phyloP scores from a whole-genome alignment of 2,329 filamentous ascomycete genomes.

The Claviceps pusilla region DNA sequence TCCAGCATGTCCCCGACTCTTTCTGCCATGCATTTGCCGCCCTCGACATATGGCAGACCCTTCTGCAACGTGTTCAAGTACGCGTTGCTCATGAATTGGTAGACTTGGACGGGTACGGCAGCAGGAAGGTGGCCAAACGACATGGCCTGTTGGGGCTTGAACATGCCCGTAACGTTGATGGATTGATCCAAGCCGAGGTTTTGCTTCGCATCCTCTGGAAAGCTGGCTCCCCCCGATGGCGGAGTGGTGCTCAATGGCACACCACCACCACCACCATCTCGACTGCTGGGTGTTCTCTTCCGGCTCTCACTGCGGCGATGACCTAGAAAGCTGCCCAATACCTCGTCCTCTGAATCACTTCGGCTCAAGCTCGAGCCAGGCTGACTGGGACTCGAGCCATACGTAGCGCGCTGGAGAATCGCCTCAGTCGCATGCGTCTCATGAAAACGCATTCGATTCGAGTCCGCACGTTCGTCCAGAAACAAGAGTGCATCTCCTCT shows the following conservation, averaged over 20 bases:
- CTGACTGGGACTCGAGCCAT: slow-evolving; percentile 32
- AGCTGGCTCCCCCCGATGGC: slow-evolving; percentile 23
- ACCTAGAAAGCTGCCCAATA: slow-evolving; percentile 43
- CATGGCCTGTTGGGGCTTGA: slow-evolving; percentile 47
- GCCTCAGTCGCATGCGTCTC: slow-evolving; percentile 20
- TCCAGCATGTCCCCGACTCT: slow-evolving; percentile 38
- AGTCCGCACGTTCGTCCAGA: slow-evolving; percentile 40
- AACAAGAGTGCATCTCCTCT: slow-evolving; percentile 46
- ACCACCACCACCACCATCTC: slow-evolving; percentile 24
- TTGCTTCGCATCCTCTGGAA: slow-evolving; percentile 21
- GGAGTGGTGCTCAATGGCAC: slow-evolving; percentile 39
- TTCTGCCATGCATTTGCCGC: slow-evolving; percentile 25
- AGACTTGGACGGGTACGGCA: slow-evolving; percentile 33
- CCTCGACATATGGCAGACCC: slow-evolving; percentile 29
- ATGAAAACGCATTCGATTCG: slow-evolving; percentile 26
- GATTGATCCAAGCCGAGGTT: slow-evolving; percentile 41
- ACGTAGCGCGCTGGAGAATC: slow-evolving; percentile 25
- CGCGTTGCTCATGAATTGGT: slow-evolving; percentile 39
- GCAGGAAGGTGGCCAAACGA: slow-evolving; percentile 43
- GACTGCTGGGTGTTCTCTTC: slow-evolving; percentile 28
- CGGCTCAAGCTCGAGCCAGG: slow-evolving; percentile 40
- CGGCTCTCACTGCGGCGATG: slow-evolving; percentile 25
- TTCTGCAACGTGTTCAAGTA: slow-evolving; percentile 41
- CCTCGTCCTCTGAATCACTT: slow-evolving; percentile 52
- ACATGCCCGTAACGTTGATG: slow-evolving; percentile 40